These are phyloP conservation scores for Petasospora fabianii DNA, from an alignment of 1,139 yeast genomes.

Conservation along the genomic window DNA sequence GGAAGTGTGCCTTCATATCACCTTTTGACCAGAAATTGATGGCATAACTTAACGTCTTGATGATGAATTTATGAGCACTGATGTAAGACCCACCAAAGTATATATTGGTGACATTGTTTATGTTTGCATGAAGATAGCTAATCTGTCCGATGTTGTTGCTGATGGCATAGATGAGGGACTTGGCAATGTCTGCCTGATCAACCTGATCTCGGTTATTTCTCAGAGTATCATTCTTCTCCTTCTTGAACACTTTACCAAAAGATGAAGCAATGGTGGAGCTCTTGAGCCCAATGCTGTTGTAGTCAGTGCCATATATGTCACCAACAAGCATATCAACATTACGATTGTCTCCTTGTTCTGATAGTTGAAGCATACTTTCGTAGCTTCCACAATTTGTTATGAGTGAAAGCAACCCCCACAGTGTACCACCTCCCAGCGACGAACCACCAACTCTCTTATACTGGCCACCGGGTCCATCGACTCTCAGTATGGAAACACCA, in stretches of 20 bases:
- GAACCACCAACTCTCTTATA: conserved; percentile 93
- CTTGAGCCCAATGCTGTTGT: conserved; percentile 85
- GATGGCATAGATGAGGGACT: conserved; percentile 80
- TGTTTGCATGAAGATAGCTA: conserved; percentile 88
- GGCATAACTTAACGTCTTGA: conserved; percentile 89
- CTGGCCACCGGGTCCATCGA: conserved; percentile 74
- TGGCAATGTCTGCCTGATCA: conserved; percentile 73
- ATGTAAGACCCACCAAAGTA: conserved; percentile 97
- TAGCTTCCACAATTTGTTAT: conserved; percentile 84
- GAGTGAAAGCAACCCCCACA: conserved; percentile 89
- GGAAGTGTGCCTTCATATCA: conserved; percentile 84
- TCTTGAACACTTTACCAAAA: conserved; percentile 92
- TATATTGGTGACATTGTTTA: conserved; percentile 75
- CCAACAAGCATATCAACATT: conserved; percentile 94
- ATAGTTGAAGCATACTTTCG: conserved; percentile 93
- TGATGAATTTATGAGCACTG: conserved; percentile 90
- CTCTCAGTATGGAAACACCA: conserved; percentile 93
- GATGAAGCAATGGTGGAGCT: conserved; percentile 89
- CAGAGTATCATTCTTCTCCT: conserved; percentile 19
- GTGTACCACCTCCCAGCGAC: conserved; percentile 93
- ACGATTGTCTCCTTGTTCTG: conserved; percentile 81
- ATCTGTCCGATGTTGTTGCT: conserved; percentile 98
- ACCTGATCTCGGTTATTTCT: conserved; percentile 30
- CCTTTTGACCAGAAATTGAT: conserved; percentile 96
- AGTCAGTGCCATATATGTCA: conserved; percentile 91